Base-by-base conservation (phyloP, 345 rosid species). In the Acer campestre region DNA sequence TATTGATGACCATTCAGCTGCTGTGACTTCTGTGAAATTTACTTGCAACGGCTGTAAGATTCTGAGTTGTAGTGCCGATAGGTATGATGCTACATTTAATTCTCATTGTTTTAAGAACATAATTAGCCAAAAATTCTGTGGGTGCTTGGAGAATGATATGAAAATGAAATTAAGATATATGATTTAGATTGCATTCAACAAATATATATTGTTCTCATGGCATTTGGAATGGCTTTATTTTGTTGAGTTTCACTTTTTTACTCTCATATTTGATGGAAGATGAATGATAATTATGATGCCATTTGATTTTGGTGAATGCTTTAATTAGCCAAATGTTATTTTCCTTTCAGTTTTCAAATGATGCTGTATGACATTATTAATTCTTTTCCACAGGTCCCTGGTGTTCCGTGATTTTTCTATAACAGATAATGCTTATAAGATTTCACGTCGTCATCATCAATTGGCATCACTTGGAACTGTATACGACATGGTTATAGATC, bases 401-500 rank as follows among this genome's bases (percentile, higher is more conserved):
- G 84, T 88, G 70, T 88, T 92, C 75, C 91, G 90, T 78, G 91
- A 92, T 72, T 79, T 90, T 79, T 77, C 69, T 79, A 63, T 79
- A 79, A 86, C 82, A 51, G 81, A 79, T 31, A 75, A 77, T 70
- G 78, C 78, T 67, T 82, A 72, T 67, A 84, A 79, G 68, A 76
- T 86, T 83, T 87, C 79, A 55, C 89, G 87, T 70, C 86, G 90
- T 84, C 88, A 87, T 78, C 90, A 88, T 74, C 93, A 85, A 84
- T 75, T 80, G 85, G 91, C 90, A 67, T 93, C 95, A 81, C 82
- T 82, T 64, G 98, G 97, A 85, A 92, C 90, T 64, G 88, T 93
- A 42, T 89, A 88, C 80, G 97, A 93, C 85, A 88, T 93, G 95
- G 91, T 88, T 82, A 70, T 90, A 77, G 98, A 92, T 84, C 89